A percentile compares a stretch with the other conserved stretches of the same genome.
These are phyloP conservation scores for Xylaria sp. DNA, from an alignment of 2,329 filamentous ascomycete genomes.

Conservation along the genomic window DNA sequence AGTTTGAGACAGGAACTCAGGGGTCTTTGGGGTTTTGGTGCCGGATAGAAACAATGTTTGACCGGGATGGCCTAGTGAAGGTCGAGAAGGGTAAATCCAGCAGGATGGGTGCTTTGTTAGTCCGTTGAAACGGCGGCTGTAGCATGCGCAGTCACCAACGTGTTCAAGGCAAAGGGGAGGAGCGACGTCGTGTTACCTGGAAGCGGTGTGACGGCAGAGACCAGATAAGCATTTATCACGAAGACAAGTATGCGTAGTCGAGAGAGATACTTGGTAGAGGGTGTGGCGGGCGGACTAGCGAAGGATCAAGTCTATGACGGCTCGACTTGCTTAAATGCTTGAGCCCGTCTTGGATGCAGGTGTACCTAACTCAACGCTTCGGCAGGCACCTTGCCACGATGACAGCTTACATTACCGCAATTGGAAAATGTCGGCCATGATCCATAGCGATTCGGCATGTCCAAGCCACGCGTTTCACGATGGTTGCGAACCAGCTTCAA, in stretches of 20 bases:
- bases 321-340: constrained; percentile 22
- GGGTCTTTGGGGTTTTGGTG: constrained; percentile 6
- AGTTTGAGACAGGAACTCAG: constrained; percentile 29
- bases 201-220: constrained; percentile 1
- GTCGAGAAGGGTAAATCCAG: not conserved
- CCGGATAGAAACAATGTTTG: constrained; percentile 8
- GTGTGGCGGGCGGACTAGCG: too few relatives aligned
- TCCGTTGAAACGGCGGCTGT: constrained; percentile 19
- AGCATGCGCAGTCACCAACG: constrained; percentile 1
- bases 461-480: constrained; percentile 31
- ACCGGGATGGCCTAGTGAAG: constrained; percentile 7
- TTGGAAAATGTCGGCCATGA: constrained; percentile 21
- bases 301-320: constrained; percentile 34
- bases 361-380: not conserved
- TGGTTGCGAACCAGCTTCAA: constrained; percentile 13
- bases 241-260: not conserved
- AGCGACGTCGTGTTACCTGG: constrained; percentile 5
- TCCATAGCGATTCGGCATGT: not conserved
- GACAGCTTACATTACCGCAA: constrained; percentile 27
- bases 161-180: not conserved
- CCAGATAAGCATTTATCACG: not conserved
- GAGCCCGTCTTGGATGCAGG: constrained; percentile 4
- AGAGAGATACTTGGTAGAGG: not conserved
- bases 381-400: constrained; percentile 10
- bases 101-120: not conserved